These are phyloP conservation scores for Geotrichum aggregatum DNA, from an alignment of 1,139 yeast species.

Conservation along the genomic window DNA sequence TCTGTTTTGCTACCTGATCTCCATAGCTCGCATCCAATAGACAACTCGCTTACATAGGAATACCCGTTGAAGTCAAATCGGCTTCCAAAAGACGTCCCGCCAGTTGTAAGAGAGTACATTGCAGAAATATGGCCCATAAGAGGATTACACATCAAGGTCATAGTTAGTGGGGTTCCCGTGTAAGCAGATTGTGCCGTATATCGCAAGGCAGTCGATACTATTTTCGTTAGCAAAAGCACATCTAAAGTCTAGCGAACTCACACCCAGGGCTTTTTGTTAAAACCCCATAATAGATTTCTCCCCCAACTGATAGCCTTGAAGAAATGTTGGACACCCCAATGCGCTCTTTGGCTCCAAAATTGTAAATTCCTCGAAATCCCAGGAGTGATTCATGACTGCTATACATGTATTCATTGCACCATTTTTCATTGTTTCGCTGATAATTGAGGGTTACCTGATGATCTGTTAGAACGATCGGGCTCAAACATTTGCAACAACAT, in stretches of 20 bases:
- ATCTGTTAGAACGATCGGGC: constrained; percentile 23
- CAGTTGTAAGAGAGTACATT: constrained; percentile 80
- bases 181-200: constrained; percentile 83
- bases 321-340: constrained; percentile 36
- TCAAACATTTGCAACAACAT: constrained; percentile 23
- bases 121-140: constrained; percentile 85
- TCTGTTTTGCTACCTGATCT: constrained; percentile 29
- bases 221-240: not conserved
- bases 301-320: constrained; percentile 63
- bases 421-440: constrained; percentile 63
- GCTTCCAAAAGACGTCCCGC: constrained; percentile 74
- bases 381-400: constrained; percentile 87
- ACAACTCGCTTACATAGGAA: constrained; percentile 82
- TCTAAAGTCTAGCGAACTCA: not conserved
- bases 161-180: constrained; percentile 82
- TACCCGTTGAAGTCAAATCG: constrained; percentile 85
- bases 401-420: constrained; percentile 71
- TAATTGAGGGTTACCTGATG: constrained; percentile 56
- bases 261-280: constrained; percentile 58
- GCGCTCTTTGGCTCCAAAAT: constrained; percentile 45
- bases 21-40: constrained; percentile 85
- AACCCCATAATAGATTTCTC: constrained; percentile 88
- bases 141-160: constrained; percentile 86
- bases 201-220: constrained; percentile 70
- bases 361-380: constrained; percentile 77